Evolutionary conservation across 139 green algal species (phyloP).

Genomic region (Trebouxia sp.): DNA sequence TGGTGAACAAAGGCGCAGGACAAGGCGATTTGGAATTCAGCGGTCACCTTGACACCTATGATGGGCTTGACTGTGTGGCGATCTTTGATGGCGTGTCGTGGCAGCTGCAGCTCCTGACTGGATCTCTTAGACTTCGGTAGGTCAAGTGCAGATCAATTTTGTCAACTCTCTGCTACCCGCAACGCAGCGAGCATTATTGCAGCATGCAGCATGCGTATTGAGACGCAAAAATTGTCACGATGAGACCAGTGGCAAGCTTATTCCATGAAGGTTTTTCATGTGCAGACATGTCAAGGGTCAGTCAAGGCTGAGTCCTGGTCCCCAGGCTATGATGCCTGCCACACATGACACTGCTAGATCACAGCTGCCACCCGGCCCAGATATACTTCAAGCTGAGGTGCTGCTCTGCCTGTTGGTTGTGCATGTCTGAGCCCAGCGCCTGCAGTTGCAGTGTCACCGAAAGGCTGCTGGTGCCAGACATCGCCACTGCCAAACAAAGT

Average conservation of each 20-base stretch:
- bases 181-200: background rate
- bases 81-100: conserved; percentile 4
- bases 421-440: no score
- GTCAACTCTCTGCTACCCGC: background rate
- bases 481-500: no score
- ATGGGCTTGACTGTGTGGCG: conserved; percentile 11
- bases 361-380: background rate
- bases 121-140: conserved; percentile 2
- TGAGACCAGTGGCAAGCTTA: background rate
- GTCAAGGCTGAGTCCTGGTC: background rate
- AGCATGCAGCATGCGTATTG: background rate
- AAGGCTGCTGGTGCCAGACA: no score
- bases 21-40: background rate
- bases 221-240: background rate
- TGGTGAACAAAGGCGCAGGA: background rate
- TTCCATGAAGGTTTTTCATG: no score
- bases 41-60: background rate
- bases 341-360: background rate
- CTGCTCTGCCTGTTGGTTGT: background rate
- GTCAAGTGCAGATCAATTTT: background rate
- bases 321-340: background rate
- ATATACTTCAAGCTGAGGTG: background rate
- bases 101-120: background rate
- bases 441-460: no score
- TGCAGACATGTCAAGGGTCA: conserved; percentile 12